phyloP scores from a whole-genome alignment of 768 basidiomycete genomes.

The Boletus reticuloceps region DNA sequence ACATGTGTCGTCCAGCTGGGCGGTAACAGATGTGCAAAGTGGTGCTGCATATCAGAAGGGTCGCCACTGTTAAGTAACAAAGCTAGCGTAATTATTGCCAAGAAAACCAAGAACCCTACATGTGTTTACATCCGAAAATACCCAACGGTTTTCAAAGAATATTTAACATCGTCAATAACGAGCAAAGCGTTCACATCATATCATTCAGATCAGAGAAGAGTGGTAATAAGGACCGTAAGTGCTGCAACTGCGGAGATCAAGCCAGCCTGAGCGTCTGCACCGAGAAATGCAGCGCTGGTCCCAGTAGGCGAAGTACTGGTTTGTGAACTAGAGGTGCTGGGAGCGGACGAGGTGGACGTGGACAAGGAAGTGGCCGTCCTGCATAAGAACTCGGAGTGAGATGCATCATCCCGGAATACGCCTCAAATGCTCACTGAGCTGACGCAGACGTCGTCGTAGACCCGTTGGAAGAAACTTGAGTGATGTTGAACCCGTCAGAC shows the following conservation, averaged over 20 bases:
- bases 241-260: conserved; percentile 36
- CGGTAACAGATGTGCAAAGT: conserved; percentile 73
- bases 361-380: conserved; percentile 12
- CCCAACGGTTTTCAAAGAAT: background rate
- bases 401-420: background rate
- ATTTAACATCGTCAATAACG: background rate
- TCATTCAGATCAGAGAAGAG: conserved; percentile 16
- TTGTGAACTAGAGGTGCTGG: conserved; percentile 23
- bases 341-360: conserved; percentile 11
- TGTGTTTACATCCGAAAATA: background rate
- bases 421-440: conserved; percentile 13
- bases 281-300: conserved; percentile 30
- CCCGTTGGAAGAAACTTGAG: conserved; percentile 13
- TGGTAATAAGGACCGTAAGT: conserved; percentile 32
- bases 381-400: background rate
- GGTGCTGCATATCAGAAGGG: conserved; percentile 16
- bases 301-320: conserved; percentile 27
- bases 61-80: background rate
- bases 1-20: conserved; percentile 90
- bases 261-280: conserved; percentile 29
- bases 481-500: conserved; percentile 60
- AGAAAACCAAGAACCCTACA: too few species aligned
- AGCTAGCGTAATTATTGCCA: too few species aligned
- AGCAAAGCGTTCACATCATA: background rate
- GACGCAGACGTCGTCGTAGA: conserved; percentile 16